These are phyloP conservation scores for Sporothrix euskadiensis DNA, from an alignment of 2,329 filamentous ascomycete species.

Conservation along the genomic window DNA sequence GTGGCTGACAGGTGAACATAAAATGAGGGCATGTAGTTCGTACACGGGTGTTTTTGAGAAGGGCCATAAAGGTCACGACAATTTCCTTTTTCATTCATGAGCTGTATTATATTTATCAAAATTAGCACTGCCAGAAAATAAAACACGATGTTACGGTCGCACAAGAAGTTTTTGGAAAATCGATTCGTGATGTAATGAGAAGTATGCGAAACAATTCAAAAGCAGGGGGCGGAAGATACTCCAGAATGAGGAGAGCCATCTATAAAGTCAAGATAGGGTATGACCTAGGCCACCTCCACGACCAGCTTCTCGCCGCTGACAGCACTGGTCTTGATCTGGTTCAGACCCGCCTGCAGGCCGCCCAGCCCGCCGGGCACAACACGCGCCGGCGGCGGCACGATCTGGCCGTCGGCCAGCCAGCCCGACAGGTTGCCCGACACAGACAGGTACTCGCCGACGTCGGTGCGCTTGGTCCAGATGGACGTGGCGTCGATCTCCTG, in stretches of 20 bases:
- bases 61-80: not conserved
- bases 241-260: not conserved
- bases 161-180: not conserved
- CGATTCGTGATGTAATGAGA: not conserved
- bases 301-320: slow-evolving; percentile 11
- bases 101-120: slow-evolving; percentile 13
- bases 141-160: slow-evolving; percentile 25
- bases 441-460: not conserved
- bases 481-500: not conserved
- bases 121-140: slow-evolving; percentile 24
- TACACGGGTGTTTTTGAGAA: not conserved
- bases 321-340: not conserved
- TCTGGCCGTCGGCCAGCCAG: not conserved
- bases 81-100: slow-evolving; percentile 14
- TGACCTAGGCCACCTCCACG: not conserved
- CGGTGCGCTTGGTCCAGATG: not conserved
- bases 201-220: not conserved
- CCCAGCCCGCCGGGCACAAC: not conserved
- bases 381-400: not conserved
- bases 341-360: not conserved
- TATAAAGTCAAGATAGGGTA: not conserved
- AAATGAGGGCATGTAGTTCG: slow-evolving; percentile 49
- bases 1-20: slow-evolving; percentile 45
- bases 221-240: not conserved
- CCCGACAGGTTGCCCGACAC: not conserved